Base-by-base conservation (phyloP, 2,329 filamentous ascomycete genomes). In the Colletotrichum eremochloae region DNA sequence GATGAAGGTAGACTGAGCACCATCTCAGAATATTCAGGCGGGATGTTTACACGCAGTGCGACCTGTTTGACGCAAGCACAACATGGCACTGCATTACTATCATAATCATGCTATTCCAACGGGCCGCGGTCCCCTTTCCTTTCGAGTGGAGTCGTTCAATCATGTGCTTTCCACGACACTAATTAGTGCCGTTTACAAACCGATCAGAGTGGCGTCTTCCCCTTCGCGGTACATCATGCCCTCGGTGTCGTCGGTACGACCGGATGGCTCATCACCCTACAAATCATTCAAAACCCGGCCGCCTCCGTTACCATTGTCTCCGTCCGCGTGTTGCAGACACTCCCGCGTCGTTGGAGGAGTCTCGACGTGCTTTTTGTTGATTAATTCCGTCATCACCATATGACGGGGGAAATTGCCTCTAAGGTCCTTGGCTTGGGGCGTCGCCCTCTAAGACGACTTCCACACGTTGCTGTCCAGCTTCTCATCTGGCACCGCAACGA, bases 401-500 rank as follows among this genome's bases (percentile, higher is more conserved):
- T 1, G 50, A 5, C 29, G 3, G 7, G 36, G 11, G 7, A 2
- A 2, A 6, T 12, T 48, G 24, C 2, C 36, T 14, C 38, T 12
- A n/a, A 31, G 24, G 14, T 18, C 38, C 15, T 42, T 14, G n/a
- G 6, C 50, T n/a, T 24, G n/a, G 5, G 20, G 46, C 6, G 38
- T 14, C 36, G 9, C 44, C n/a, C 1, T 18, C 55, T 71, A 74
- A 42, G 81, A 76, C 18, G 78, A 75, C 42, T 76, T 82, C 88
- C 87, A 84, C 74, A 88, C 77, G 80, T 86, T 82, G 63, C 85
- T 75, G 71, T 86, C 75, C 52, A 78, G 76, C 14, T 82, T 76
- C 56, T 86, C 78, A 75, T 84, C 77, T 76, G 84, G 82, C n/a
- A 89, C 86, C 72, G 85, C 81, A 20, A 86, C 84, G 63, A 89